Evolutionary conservation across 1,284 basidiomycete genomes (phyloP).

Genomic region (Schizopora paradoxa): DNA sequence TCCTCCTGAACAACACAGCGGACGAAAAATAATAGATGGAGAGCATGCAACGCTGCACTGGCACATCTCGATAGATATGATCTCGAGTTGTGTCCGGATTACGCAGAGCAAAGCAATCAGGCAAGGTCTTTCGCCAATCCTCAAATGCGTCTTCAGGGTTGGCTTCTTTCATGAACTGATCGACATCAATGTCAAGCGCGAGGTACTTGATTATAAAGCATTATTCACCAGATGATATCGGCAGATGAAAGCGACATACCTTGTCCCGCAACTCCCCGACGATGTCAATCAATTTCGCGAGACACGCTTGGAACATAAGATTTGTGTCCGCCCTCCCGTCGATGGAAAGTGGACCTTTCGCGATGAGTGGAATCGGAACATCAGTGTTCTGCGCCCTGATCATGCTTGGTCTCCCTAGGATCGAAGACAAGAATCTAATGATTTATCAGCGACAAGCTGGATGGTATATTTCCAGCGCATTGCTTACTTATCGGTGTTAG

Average conservation of each 20-base stretch:
- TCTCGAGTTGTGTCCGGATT: constrained; percentile 11
- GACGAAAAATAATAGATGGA: constrained; percentile 25
- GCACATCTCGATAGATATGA: constrained; percentile 16
- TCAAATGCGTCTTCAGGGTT: constrained; percentile 10
- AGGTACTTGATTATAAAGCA: no score
- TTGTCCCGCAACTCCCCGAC: constrained; percentile 38
- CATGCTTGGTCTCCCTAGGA: constrained; percentile 43
- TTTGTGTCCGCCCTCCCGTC: constrained; percentile 35
- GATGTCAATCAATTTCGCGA: constrained; percentile 36
- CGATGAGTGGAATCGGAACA: constrained; percentile 24
- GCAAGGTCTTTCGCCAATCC: constrained; percentile 8
- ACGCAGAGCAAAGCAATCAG: constrained; percentile 23
- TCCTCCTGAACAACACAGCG: constrained; percentile 28
- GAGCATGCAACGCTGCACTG: constrained; percentile 23
- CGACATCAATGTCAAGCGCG: no score
- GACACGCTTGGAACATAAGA: constrained; percentile 32
- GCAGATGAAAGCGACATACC: constrained; percentile 30
- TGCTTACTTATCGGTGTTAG: constrained; percentile 10
- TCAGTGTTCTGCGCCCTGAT: constrained; percentile 18
- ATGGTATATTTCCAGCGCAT: neutral
- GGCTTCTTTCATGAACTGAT: no score
- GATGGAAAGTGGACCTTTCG: constrained; percentile 35
- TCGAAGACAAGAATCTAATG: constrained; percentile 25
- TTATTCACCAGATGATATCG: neutral
- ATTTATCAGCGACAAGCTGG: neutral